Conservation (phyloP, 768 basidiomycete genomes). For the Leucosporidium yakuticum region DNA sequence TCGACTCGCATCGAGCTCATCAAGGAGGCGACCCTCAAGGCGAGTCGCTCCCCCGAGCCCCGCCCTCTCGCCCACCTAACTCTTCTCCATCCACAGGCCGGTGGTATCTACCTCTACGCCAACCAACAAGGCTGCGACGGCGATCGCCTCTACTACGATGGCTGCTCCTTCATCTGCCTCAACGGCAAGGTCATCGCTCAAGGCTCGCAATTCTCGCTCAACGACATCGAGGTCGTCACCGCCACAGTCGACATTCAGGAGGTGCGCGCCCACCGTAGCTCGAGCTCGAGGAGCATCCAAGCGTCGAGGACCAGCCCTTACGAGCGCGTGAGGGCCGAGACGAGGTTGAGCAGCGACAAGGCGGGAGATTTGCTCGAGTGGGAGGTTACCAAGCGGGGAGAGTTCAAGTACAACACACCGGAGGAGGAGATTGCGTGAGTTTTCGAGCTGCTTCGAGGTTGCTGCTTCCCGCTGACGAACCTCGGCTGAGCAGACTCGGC, state of each 20-base stretch:
- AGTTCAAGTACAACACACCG: constrained; percentile 70
- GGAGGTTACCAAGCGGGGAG: constrained; percentile 50
- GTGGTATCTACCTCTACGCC: constrained; percentile 94
- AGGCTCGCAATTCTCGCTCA: constrained; percentile 91
- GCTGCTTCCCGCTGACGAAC: background rate
- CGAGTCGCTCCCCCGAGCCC: constrained; percentile 37
- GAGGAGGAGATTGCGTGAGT: constrained; percentile 98
- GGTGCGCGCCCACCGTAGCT: constrained; percentile 75
- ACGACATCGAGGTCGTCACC: constrained; percentile 91
- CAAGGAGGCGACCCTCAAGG: constrained; percentile 94
- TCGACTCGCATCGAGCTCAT: constrained; percentile 86
- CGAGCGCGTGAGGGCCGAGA: constrained; percentile 72
- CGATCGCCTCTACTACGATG: constrained; percentile 95
- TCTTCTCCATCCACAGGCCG: constrained; percentile 55
- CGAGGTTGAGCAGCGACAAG: constrained; percentile 59
- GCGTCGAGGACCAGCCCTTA: constrained; percentile 70
- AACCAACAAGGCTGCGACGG: constrained; percentile 99
- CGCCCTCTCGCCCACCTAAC: too few relatives aligned
- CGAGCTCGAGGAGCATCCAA: constrained; percentile 80
- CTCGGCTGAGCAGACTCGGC: constrained; percentile 59
- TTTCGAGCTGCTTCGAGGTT: background rate
- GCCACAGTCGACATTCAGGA: constrained; percentile 97
- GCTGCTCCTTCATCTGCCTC: constrained; percentile 89
- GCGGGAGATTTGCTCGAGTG: constrained; percentile 54
- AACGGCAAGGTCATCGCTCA: constrained; percentile 90